A percentile compares a stretch with the other conserved stretches of the same genome.
Evolutionary conservation across 768 basidiomycete genomes (phyloP).

Genomic region (Artomyces pyxidatus): DNA sequence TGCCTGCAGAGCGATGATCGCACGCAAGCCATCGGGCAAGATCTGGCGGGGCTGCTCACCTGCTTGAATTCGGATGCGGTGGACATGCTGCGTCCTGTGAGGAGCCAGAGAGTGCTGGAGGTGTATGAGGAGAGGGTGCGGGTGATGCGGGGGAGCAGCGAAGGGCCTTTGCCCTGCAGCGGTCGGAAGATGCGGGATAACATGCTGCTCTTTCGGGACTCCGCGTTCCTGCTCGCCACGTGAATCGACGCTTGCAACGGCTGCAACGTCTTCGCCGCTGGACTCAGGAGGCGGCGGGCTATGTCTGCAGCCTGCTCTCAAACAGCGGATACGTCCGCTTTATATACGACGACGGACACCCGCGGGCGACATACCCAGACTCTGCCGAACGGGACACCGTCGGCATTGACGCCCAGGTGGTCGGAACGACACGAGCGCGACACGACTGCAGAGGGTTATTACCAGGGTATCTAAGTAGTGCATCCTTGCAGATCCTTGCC

Average conservation of each 20-base stretch:
- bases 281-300: too few species aligned
- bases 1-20: conserved; percentile 29
- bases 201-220: conserved; percentile 12
- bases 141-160: conserved; percentile 5
- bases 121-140: conserved; percentile 3
- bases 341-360: too few species aligned
- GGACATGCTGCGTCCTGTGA: conserved; percentile 21
- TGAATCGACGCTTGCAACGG: background rate
- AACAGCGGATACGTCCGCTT: too few species aligned
- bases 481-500: too few species aligned
- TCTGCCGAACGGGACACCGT: too few species aligned
- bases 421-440: too few species aligned
- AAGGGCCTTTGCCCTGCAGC: background rate
- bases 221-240: conserved; percentile 1
- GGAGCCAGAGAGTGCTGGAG: background rate
- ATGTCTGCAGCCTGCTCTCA: too few species aligned
- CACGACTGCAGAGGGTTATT: too few species aligned
- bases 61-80: conserved; percentile 23
- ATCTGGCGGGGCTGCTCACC: conserved; percentile 15
- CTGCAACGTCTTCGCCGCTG: background rate
- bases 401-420: too few species aligned
- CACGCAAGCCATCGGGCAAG: conserved; percentile 5
- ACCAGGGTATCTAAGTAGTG: too few species aligned
- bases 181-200: conserved; percentile 4
- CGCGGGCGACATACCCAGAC: too few species aligned